Evolutionary conservation across 2,329 filamentous ascomycete genomes (phyloP), one percentile per base, ranked within the genome.

Genomic region (Bipolaris bicolor): DNA sequence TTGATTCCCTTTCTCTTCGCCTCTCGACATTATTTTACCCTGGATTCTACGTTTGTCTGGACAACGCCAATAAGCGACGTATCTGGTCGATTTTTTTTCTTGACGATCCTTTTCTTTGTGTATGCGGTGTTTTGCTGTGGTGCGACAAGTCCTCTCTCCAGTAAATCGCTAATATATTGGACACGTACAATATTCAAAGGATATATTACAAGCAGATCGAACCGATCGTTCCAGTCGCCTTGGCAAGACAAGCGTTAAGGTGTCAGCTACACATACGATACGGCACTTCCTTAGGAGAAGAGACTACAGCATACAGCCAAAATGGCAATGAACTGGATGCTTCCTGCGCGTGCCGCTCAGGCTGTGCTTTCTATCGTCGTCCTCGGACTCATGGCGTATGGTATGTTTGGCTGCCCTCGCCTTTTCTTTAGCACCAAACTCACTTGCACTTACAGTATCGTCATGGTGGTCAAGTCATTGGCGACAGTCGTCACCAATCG

Each of bases 301-400:
- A 31, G 5, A 10, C 13, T n/a, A 43, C 16, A 37, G 4, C 15
- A 45, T 11, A 15, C 37, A 36, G 40, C 33, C 7, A 18, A 44
- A 48, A 85, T 87, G 85, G 77, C 78, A 29, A 74, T 84, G 70
- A 79, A 79, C 58, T 83, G 86, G 69, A 79, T 86, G 37, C 80
- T 86, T 64, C 84, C 88, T 39, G 80, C 90, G 62, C 90, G 92
- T 72, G 82, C 84, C 57, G 79, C 86, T 48, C 88, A 94, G 68
- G 83, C 81, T 10, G 64, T 91, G 39, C 85, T 96, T 67, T 82
- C 88, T 34, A 80, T 95, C 60, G 86, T 93, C 63, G 86, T 92
- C 66, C 84, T 96, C 9, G 91, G 89, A 20, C 77, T 96, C 34
- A 88, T 86, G 46, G 88, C 84, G 50, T 92, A 93, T 71, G 81